A percentile compares a stretch with the other conserved stretches of the same genome.
Evolutionary conservation across 805 yeast species (phyloP).

Genomic region (Dipodascopsis uninucleata): DNA sequence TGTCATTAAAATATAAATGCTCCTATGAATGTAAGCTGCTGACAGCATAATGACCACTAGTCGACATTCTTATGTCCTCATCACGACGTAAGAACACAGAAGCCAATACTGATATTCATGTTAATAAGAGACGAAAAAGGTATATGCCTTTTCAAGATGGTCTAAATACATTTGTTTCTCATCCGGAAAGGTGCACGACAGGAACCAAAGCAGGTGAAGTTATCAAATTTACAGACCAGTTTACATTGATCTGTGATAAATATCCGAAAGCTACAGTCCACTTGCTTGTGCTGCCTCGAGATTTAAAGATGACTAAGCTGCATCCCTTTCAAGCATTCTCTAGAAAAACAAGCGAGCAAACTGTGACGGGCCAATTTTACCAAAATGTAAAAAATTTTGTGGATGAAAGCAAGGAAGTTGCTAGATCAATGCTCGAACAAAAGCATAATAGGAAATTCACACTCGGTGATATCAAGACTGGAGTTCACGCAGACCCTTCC

Average conservation of each 20-base stretch:
- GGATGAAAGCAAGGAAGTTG: constrained; percentile 38
- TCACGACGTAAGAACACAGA: too few species aligned
- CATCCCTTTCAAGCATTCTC: constrained; percentile 54
- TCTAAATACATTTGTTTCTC: constrained; percentile 46
- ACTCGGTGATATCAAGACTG: constrained; percentile 44
- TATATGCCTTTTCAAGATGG: constrained; percentile 45
- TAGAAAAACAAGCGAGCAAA: constrained; percentile 27
- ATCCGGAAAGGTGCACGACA: constrained; percentile 41
- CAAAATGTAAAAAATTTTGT: constrained; percentile 37
- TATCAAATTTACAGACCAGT: constrained; percentile 49
- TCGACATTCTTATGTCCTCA: too few species aligned
- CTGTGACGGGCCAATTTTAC: constrained; percentile 32
- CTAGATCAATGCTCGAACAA: constrained; percentile 27
- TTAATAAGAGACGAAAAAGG: too few species aligned
- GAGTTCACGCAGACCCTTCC: constrained; percentile 71
- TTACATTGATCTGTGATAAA: constrained; percentile 54
- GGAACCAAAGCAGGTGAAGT: constrained; percentile 42
- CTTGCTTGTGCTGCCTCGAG: constrained; percentile 57
- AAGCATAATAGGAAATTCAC: constrained; percentile 15
- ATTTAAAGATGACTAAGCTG: constrained; percentile 38
- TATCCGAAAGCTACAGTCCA: constrained; percentile 65
- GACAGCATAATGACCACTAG: too few species aligned
- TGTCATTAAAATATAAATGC: too few species aligned
- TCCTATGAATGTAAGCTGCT: too few species aligned
- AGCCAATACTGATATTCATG: too few species aligned